These are phyloP conservation scores for Suillus tomentosus DNA, from an alignment of 768 basidiomycete genomes.

Conservation along the genomic window DNA sequence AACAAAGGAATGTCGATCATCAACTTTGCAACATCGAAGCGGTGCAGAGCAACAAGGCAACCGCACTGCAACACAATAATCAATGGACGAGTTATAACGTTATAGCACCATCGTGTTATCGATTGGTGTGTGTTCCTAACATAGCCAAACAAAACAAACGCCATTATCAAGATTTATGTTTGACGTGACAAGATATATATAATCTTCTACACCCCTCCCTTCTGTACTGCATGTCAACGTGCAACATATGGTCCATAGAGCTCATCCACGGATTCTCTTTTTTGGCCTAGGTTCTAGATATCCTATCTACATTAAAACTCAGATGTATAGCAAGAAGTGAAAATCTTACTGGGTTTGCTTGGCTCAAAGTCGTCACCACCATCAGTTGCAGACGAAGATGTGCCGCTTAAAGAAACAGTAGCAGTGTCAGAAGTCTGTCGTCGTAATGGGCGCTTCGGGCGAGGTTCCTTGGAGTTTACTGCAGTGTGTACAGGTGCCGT, in stretches of 20 bases:
- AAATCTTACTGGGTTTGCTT: constrained; percentile 31
- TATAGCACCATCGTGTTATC: neutral
- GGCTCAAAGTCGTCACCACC: constrained; percentile 28
- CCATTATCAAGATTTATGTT: constrained; percentile 5
- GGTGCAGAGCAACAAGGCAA: neutral
- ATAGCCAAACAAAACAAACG: neutral
- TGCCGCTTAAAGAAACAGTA: constrained; percentile 33
- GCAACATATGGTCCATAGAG: neutral
- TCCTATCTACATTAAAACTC: neutral
- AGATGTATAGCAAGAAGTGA: neutral
- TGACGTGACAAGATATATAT: constrained; percentile 2
- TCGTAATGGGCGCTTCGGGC: constrained; percentile 30
- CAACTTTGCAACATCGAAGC: neutral
- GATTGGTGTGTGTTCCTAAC: neutral
- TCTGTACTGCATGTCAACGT: neutral
- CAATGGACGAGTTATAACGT: neutral
- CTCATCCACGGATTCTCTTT: constrained; percentile 4
- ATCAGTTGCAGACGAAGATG: constrained; percentile 34
- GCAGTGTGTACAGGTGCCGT: constrained; percentile 28
- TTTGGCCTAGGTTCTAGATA: neutral
- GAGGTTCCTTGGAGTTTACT: constrained; percentile 24
- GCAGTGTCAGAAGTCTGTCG: constrained; percentile 28
- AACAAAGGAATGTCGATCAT: neutral
- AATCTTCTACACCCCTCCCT: neutral
- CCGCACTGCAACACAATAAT: neutral